Conservation (phyloP, 2,329 filamentous ascomycete species). For the Samsoniella hepiali region DNA sequence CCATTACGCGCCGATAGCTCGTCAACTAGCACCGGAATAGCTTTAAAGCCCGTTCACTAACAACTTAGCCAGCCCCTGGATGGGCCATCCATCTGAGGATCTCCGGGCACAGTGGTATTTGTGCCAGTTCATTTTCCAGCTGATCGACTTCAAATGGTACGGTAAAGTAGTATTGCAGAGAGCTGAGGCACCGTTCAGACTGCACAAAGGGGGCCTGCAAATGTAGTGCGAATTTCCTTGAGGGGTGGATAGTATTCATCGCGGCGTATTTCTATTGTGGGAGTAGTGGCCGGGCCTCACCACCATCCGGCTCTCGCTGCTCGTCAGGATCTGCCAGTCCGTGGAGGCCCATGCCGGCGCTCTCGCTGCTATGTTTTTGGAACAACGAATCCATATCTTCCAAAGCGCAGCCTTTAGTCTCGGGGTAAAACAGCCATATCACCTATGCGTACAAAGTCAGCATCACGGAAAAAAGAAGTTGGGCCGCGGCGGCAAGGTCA, state of each 20-base stretch:
- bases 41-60: neutral
- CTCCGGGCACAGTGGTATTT: neutral
- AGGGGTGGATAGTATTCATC: neutral
- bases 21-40: neutral
- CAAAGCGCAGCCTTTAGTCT: conserved; percentile 40
- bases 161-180: neutral
- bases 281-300: conserved; percentile 7
- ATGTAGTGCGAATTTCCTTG: neutral
- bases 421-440: conserved; percentile 42
- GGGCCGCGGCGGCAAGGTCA: conserved; percentile 11
- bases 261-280: neutral
- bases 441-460: conserved; percentile 28
- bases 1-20: neutral
- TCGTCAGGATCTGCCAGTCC: neutral
- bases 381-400: conserved; percentile 47
- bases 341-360: neutral
- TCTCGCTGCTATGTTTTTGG: conserved; percentile 19
- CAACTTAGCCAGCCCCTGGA: neutral
- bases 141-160: neutral
- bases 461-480: neutral
- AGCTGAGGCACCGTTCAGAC: neutral
- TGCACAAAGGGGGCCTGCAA: neutral
- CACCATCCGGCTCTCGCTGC: neutral
- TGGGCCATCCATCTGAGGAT: neutral
- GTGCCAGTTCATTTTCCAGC: neutral